Conservation (phyloP, 2,329 filamentous ascomycete species). For the Phaeophleospora eucalypticola region DNA sequence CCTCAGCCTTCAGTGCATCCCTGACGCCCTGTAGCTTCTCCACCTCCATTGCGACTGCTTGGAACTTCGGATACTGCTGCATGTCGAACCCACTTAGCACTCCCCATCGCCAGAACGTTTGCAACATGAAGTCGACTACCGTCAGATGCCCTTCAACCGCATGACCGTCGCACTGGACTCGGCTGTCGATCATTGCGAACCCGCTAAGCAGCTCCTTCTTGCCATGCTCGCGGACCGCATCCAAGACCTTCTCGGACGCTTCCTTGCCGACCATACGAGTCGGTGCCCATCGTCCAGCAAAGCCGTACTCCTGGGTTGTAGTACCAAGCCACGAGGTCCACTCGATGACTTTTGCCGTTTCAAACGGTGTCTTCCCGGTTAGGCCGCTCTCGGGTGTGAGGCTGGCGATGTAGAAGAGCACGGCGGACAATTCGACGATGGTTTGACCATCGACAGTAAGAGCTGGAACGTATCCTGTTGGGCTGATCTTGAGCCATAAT, state of each 20-base stretch:
- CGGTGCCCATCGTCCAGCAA: slow-evolving; percentile 26
- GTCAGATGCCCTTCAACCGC: slow-evolving; percentile 33
- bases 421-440: slow-evolving; percentile 35
- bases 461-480: slow-evolving; percentile 33
- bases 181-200: slow-evolving; percentile 27
- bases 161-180: slow-evolving; percentile 15
- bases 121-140: slow-evolving; percentile 35
- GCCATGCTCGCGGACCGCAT: slow-evolving; percentile 20
- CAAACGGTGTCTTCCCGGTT: slow-evolving; percentile 30
- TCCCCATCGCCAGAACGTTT: slow-evolving; percentile 9
- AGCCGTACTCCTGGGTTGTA: slow-evolving; percentile 31
- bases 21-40: slow-evolving; percentile 1
- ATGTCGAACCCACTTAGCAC: not conserved
- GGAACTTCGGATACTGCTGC: not conserved
- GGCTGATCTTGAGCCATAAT: slow-evolving; percentile 29
- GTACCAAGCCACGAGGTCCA: slow-evolving; percentile 37
- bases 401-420: slow-evolving; percentile 32
- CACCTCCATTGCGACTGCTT: not conserved
- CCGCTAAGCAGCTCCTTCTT: slow-evolving; percentile 1
- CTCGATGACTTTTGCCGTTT: slow-evolving; percentile 33
- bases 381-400: slow-evolving; percentile 28
- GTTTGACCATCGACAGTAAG: slow-evolving; percentile 27
- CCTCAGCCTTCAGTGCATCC: not conserved
- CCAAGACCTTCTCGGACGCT: slow-evolving; percentile 9
- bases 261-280: slow-evolving; percentile 26